These are phyloP conservation scores for Penicillium decumbens DNA, from an alignment of 2,329 filamentous ascomycete species.

Conservation along the genomic window DNA sequence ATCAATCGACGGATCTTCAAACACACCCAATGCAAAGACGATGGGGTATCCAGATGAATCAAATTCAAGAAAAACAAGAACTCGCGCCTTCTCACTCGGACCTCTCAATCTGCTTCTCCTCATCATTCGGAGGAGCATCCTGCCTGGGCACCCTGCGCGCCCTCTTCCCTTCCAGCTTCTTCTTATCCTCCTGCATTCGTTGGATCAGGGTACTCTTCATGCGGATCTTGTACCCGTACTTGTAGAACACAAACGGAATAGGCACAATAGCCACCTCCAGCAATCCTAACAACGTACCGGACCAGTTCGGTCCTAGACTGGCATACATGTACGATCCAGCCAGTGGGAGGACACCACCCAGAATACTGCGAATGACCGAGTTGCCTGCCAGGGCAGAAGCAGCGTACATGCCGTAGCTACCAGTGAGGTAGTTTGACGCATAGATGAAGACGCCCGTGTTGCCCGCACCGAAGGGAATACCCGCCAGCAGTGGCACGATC, in stretches of 20 bases:
- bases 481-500: constrained; percentile 72
- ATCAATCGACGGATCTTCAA: constrained; percentile 13
- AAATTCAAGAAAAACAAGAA: background rate
- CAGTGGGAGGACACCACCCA: constrained; percentile 74
- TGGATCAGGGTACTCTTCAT: constrained; percentile 53
- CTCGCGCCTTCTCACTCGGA: constrained; percentile 1
- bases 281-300: constrained; percentile 68
- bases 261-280: constrained; percentile 71
- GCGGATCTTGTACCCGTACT: constrained; percentile 55
- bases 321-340: constrained; percentile 69
- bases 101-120: constrained; percentile 18
- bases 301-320: constrained; percentile 69
- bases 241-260: constrained; percentile 74
- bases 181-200: constrained; percentile 54
- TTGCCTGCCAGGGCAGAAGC: constrained; percentile 78
- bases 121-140: constrained; percentile 9
- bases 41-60: constrained; percentile 11
- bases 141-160: constrained; percentile 18
- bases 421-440: constrained; percentile 71
- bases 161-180: constrained; percentile 43
- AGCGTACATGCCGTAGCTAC: constrained; percentile 75
- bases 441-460: constrained; percentile 81
- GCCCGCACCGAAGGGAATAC: constrained; percentile 72
- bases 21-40: constrained; percentile 10
- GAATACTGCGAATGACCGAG: constrained; percentile 64